Base-by-base conservation (phyloP, 2,329 filamentous ascomycete species). In the Harringtonia aguacate region DNA sequence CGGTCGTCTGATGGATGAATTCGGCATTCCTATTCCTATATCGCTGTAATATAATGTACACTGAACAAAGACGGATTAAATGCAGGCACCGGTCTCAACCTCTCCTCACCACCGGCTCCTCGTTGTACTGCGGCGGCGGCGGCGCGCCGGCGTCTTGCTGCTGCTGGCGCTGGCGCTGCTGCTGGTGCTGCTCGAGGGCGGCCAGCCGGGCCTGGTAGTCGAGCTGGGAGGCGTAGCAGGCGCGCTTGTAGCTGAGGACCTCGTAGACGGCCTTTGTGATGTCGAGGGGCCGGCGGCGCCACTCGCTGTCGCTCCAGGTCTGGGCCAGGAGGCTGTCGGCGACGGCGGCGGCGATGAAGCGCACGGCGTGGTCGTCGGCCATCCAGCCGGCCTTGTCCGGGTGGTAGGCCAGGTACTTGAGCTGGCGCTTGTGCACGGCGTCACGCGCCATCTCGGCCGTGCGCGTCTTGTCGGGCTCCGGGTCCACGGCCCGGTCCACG, bases 291-390 rank as follows among this genome's bases (percentile, higher is more conserved):
- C 45, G 53, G 46, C 58, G 59, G 45, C 55, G 57, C 58, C 56
- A 61, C 18, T 60, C 57, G 13, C 43, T 48, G 22, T 59, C 54
- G 36, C 50, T 51, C 62, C 61, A 65, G 46, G 60, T 29, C 27
- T 51, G 49, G 42, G 53, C 55, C 37, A 65, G 50, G 48, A 60
- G 50, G 43, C 61, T 63, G 49, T 65, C 61, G 22, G 45, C 43
- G n/a, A 63, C 47, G 30, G 63, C 54, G 22, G 57, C 58, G 36
- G 55, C 55, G 33, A 66, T 58, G 55, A 66, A 67, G 30, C 63
- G 60, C 34, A 64, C 54, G 37, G 61, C 50, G 47, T 66, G 62
- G 46, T 66, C 63, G 39, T 64, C 56, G 35, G 49, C 39, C 18
- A 56, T 56, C 63, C 62, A 65, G 22, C 45, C 53, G 3, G 46